These are phyloP conservation scores for Gastrolobium bilobum DNA, from an alignment of 306 rosid genomes.

Conservation along the genomic window DNA sequence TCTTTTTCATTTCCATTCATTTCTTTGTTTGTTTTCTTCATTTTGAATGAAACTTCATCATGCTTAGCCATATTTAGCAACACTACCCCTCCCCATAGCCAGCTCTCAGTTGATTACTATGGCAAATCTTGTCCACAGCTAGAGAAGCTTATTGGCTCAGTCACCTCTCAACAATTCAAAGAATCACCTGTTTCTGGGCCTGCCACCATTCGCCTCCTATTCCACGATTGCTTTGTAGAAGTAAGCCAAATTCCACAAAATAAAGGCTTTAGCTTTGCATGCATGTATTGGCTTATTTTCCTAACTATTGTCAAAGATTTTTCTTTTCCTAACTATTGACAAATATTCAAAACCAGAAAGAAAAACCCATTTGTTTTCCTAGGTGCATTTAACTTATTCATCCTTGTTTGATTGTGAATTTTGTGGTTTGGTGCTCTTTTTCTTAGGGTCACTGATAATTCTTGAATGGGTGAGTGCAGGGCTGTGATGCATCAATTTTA, in stretches of 20 bases:
- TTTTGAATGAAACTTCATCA: conserved; percentile 36
- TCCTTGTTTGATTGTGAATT: conserved; percentile 24
- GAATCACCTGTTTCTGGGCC: conserved; percentile 84
- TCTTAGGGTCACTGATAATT: conserved; percentile 7
- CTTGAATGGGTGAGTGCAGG: conserved; percentile 57
- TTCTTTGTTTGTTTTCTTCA: conserved; percentile 54
- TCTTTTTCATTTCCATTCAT: conserved; percentile 49
- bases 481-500: conserved; percentile 88
- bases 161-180: conserved; percentile 86
- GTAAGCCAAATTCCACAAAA: conserved; percentile 54
- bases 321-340: neutral
- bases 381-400: neutral
- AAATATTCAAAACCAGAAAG: neutral
- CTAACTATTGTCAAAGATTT: too few relatives aligned
- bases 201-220: conserved; percentile 91
- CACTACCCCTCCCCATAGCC: conserved; percentile 51
- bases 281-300: conserved; percentile 43
- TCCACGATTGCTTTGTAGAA: conserved; percentile 95
- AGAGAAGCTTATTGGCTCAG: conserved; percentile 72
- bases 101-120: conserved; percentile 72
- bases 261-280: neutral
- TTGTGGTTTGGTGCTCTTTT: neutral
- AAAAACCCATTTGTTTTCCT: neutral
- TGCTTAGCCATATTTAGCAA: conserved; percentile 46
- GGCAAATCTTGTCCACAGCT: conserved; percentile 81